Evolutionary conservation across 1,284 basidiomycete species (phyloP), one percentile per base, ranked within the genome.

Genomic region (Coniophora puteana): DNA sequence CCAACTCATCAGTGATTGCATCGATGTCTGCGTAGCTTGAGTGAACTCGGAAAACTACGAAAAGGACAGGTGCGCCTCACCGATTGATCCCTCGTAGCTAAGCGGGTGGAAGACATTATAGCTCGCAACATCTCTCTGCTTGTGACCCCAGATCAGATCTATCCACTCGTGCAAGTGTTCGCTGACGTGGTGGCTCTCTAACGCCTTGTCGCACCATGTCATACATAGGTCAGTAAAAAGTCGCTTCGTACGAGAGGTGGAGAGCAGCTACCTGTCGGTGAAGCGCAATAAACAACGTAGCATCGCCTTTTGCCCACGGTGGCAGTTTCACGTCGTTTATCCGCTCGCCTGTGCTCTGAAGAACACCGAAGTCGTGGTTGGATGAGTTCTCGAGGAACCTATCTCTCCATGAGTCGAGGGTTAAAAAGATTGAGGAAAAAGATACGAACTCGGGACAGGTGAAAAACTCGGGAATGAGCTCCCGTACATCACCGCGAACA

Each of bases 401-500:
- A 47, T 3, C 13, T 17, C 17, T 8, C 10, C 13, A 18, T n/a
- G 17, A 33, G 8, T 10, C 31, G 16, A 17, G 8, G 16, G 10
- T 33, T n/a, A 40, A 16, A 31, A 8, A 26, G 4, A 13, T 21
- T 36, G 20, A 29, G 4, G 16, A 16, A 11, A 36, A 20, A 16
- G 10, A 6, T 22, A 55, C 72, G 38, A 57, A 84, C 85, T 90
- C 82, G 35, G 80, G 79, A 51, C 79, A 81, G 38, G 83, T 83
- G 59, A 78, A 98, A 62, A 96, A 95, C 57, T 97, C 93, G 0
- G 93, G 92, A 17, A 96, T 93, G 16, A 98, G 73, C 57, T 98
- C 94, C 45, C 94, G 76, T 8, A 98, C 94, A 61, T 98, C 94
- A 11, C 93, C 93, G 42, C 93, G 76, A 41, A 91, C 79, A 50